Evolutionary conservation across 495 filamentous ascomycete species (phyloP).

Genomic region (Podospora tetraspora): DNA sequence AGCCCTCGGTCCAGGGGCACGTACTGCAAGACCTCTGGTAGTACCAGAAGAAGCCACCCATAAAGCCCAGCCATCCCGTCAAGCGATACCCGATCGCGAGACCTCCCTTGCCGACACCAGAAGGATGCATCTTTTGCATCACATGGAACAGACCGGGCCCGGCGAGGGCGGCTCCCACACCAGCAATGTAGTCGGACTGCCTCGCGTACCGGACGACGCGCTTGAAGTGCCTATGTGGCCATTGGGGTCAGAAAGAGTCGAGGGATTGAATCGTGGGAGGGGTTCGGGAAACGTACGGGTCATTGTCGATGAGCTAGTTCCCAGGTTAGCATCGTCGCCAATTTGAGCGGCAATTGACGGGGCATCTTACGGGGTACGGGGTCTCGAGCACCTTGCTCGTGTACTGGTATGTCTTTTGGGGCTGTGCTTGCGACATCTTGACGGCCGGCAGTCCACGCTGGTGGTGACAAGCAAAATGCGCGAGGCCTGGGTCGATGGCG

Average conservation of each 20-base stretch:
- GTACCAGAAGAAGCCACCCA: slow-evolving; percentile 74
- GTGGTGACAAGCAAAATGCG: slow-evolving; percentile 26
- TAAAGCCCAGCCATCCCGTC: slow-evolving; percentile 56
- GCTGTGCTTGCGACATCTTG: slow-evolving; percentile 51
- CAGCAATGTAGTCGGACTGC: slow-evolving; percentile 70
- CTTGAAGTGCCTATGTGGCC: slow-evolving; percentile 66
- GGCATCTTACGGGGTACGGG: slow-evolving; percentile 67
- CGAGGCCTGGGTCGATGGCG: slow-evolving; percentile 15
- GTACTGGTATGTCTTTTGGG: slow-evolving; percentile 49
- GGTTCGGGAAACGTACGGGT: slow-evolving; percentile 65
- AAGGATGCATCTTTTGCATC: slow-evolving; percentile 79
- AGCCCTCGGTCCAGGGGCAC: slow-evolving; percentile 22
- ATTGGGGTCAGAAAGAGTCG: slow-evolving; percentile 24
- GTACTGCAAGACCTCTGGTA: slow-evolving; percentile 64
- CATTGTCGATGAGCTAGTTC: slow-evolving; percentile 87
- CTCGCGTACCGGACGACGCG: slow-evolving; percentile 85
- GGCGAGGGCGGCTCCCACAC: slow-evolving; percentile 55
- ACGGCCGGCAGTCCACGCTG: slow-evolving; percentile 26
- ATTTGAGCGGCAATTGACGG: slow-evolving; percentile 17
- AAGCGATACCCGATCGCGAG: slow-evolving; percentile 67
- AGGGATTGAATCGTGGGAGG: not conserved
- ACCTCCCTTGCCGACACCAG: slow-evolving; percentile 70
- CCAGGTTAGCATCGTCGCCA: slow-evolving; percentile 13
- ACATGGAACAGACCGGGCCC: slow-evolving; percentile 67
- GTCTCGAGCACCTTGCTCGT: slow-evolving; percentile 70